These are phyloP conservation scores for Solidago caesia DNA, from an alignment of 129 eudicot genomes.

Conservation along the genomic window DNA sequence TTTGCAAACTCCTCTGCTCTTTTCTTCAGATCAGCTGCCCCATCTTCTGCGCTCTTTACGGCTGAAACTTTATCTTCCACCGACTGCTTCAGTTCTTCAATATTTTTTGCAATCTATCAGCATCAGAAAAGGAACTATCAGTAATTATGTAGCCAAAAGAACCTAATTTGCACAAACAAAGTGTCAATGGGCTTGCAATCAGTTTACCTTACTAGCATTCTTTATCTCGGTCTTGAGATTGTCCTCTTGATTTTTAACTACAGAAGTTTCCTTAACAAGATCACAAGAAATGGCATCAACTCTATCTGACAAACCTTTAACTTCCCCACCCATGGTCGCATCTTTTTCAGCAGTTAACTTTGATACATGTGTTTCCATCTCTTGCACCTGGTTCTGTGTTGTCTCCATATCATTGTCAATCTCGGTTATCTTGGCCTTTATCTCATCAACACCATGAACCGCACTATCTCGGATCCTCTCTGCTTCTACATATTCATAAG, in stretches of 20 bases:
- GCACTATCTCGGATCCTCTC: constrained; percentile 80
- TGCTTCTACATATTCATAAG: constrained; percentile 86
- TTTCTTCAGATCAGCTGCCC: constrained; percentile 74
- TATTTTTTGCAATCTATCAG: constrained; percentile 60
- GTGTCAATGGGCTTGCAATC: background rate
- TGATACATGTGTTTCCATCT: constrained; percentile 66
- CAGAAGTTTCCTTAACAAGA: constrained; percentile 84
- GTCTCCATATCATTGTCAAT: constrained; percentile 43
- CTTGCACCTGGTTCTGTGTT: constrained; percentile 57
- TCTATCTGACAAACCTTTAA: constrained; percentile 67
- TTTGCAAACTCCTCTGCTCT: constrained; percentile 60
- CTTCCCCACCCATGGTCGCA: constrained; percentile 89
- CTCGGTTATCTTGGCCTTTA: constrained; percentile 70
- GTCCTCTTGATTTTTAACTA: constrained; percentile 71
- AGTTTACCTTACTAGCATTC: constrained; percentile 66
- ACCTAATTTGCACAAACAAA: background rate
- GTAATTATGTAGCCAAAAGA: background rate
- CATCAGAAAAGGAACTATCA: constrained; percentile 2
- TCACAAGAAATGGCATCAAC: constrained; percentile 76
- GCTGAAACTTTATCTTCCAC: constrained; percentile 70
- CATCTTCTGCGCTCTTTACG: constrained; percentile 85
- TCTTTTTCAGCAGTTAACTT: constrained; percentile 68
- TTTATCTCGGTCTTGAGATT: constrained; percentile 65
- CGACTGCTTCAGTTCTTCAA: constrained; percentile 77
- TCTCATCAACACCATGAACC: constrained; percentile 61